A percentile compares a stretch with the other conserved stretches of the same genome.
Conservation (phyloP, 805 yeast species). For the Metschnikowia kofuensis region DNA sequence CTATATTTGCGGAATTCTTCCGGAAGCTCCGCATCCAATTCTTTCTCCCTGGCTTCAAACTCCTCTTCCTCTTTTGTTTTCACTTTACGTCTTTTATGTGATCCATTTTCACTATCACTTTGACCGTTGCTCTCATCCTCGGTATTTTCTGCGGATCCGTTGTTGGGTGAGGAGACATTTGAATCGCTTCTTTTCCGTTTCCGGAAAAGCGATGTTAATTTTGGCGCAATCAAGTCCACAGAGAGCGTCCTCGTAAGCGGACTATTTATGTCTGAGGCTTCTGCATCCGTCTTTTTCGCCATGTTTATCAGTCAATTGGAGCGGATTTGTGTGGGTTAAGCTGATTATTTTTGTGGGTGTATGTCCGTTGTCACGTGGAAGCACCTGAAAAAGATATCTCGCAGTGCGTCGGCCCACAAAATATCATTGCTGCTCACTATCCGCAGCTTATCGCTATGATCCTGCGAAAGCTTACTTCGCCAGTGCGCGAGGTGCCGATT, state of each 20-base stretch:
- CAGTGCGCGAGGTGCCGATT: too few relatives aligned
- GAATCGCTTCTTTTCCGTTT: slow-evolving; percentile 19
- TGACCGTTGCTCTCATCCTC: slow-evolving; percentile 7
- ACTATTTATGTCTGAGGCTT: slow-evolving; percentile 7
- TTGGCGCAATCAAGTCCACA: slow-evolving; percentile 40
- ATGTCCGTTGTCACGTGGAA: slow-evolving; percentile 7
- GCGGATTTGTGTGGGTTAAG: background rate
- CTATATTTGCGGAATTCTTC: slow-evolving; percentile 71
- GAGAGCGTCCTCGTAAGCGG: slow-evolving; percentile 36
- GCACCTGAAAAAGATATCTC: slow-evolving; percentile 7
- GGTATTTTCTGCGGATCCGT: slow-evolving; percentile 11
- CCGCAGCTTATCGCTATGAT: slow-evolving; percentile 1
- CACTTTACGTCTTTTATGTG: slow-evolving; percentile 22
- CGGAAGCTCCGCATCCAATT: slow-evolving; percentile 63
- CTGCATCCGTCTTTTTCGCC: slow-evolving; percentile 11
- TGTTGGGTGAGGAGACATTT: slow-evolving; percentile 7
- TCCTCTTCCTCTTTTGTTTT: slow-evolving; percentile 27
- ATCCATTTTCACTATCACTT: slow-evolving; percentile 9
- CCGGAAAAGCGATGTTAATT: slow-evolving; percentile 27
- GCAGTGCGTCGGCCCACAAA: slow-evolving; percentile 3
- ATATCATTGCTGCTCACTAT: background rate
- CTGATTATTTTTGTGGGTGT: slow-evolving; percentile 10
- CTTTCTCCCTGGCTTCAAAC: slow-evolving; percentile 49
- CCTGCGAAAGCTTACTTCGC: too few relatives aligned
- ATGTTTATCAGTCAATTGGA: background rate